phyloP scores from a whole-genome alignment of 2,329 filamentous ascomycete species.

The Sclerotinia glacialis region DNA sequence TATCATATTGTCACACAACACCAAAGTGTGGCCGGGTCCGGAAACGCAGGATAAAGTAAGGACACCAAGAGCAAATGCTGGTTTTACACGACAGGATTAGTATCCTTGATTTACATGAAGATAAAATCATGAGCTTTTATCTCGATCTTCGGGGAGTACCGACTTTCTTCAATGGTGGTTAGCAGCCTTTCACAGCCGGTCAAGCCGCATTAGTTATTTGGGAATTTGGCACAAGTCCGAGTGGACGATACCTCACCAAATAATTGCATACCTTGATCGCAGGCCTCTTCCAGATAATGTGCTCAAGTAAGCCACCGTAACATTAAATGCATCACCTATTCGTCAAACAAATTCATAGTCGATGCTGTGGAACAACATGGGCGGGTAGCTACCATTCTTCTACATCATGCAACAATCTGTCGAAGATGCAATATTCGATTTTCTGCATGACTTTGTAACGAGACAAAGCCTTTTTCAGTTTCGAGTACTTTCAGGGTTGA shows the following conservation, averaged over 20 bases:
- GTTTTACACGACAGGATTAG: neutral
- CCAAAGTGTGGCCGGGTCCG: neutral
- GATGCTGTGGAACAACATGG: constrained; percentile 19
- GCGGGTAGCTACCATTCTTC: constrained; percentile 16
- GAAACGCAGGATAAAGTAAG: neutral
- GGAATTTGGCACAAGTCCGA: constrained; percentile 20
- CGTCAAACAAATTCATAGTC: neutral
- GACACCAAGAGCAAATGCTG: neutral
- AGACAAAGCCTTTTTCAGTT: neutral
- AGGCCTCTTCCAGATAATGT: constrained; percentile 23
- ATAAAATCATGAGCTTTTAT: neutral
- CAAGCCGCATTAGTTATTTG: constrained; percentile 15
- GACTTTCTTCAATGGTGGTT: neutral
- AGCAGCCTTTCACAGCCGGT: neutral
- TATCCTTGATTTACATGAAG: neutral
- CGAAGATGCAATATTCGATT: neutral
- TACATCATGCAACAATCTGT: neutral
- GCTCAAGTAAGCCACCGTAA: neutral
- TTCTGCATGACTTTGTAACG: constrained; percentile 4
- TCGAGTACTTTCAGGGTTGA: neutral
- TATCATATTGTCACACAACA: neutral
- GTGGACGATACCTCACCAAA: constrained; percentile 21
- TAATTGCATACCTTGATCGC: constrained; percentile 25
- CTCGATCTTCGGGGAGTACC: neutral
- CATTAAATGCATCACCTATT: neutral